These are phyloP conservation scores for Amorphotheca resinae DNA, from an alignment of 495 filamentous ascomycete species.

Conservation along the genomic window DNA sequence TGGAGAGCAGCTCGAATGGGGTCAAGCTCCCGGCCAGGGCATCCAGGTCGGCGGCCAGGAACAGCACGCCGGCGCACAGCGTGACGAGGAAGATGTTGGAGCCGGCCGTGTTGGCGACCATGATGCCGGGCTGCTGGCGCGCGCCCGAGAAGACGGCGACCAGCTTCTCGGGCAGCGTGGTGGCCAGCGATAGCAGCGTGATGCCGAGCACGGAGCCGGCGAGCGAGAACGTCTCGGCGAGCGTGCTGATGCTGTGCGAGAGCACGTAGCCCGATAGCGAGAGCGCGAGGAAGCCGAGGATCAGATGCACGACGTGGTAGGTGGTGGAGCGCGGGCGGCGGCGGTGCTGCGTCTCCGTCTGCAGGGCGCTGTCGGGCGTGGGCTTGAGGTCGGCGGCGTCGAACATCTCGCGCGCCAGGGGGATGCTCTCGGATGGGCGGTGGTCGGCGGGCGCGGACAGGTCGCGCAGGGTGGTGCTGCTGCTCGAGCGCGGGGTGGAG, in stretches of 20 bases:
- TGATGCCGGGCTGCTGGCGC: slow-evolving; percentile 34
- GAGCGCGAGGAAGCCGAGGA: slow-evolving; percentile 35
- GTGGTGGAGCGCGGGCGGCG: slow-evolving; percentile 1
- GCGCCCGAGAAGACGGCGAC: slow-evolving; percentile 33
- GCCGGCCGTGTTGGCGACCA: slow-evolving; percentile 42
- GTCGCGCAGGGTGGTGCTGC: too few species aligned
- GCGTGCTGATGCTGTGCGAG: slow-evolving; percentile 27
- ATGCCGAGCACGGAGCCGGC: slow-evolving; percentile 39
- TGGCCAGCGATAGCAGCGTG: slow-evolving; percentile 41
- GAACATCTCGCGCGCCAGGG: neutral
- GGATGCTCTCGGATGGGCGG: neutral
- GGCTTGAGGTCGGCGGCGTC: neutral
- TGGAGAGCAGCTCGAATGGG: slow-evolving; percentile 25
- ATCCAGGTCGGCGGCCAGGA: slow-evolving; percentile 19
- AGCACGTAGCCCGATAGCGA: slow-evolving; percentile 37
- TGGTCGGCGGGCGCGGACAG: neutral
- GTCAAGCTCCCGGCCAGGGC: slow-evolving; percentile 17
- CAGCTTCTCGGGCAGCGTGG: slow-evolving; percentile 45
- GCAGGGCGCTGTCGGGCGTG: too few species aligned
- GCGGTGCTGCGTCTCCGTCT: neutral
- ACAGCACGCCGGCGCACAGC: slow-evolving; percentile 35
- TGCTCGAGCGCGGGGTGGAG: neutral
- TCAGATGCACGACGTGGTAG: slow-evolving; percentile 32
- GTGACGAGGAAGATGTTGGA: slow-evolving; percentile 44
- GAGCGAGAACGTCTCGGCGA: slow-evolving; percentile 28